A percentile compares a stretch with the other conserved stretches of the same genome.
Evolutionary conservation across 2,329 filamentous ascomycete species (phyloP).

Genomic region (Fusarium fracticaudum): DNA sequence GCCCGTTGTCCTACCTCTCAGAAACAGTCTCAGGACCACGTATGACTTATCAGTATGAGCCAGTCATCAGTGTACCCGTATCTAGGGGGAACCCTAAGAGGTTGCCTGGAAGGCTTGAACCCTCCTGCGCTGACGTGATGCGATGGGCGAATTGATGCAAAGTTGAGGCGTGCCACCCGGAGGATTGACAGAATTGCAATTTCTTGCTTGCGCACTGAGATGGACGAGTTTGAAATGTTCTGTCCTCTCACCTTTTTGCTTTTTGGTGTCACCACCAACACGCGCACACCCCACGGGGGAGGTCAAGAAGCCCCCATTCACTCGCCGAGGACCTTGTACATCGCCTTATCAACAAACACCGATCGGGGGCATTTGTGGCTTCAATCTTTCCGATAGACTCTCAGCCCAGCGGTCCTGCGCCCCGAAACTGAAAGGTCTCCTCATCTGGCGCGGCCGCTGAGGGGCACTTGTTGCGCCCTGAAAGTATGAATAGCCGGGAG

Average conservation of each 20-base stretch:
- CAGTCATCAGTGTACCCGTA: constrained; percentile 10
- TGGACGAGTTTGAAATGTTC: not conserved
- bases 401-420: constrained; percentile 1
- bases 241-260: constrained; percentile 1
- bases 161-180: constrained; percentile 24
- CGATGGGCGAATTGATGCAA: not conserved
- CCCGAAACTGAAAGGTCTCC: constrained; percentile 15
- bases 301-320: constrained; percentile 3
- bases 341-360: constrained; percentile 9
- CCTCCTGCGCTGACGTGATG: constrained; percentile 32
- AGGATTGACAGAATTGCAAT: not conserved
- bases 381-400: constrained; percentile 29
- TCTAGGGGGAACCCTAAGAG: not conserved
- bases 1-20: constrained; percentile 22
- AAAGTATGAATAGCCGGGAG: not conserved
- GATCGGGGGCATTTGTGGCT: constrained; percentile 11
- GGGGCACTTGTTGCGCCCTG: constrained; percentile 9
- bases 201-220: not conserved
- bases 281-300: constrained; percentile 21
- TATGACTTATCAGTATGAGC: not conserved
- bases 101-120: constrained; percentile 10
- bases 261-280: constrained; percentile 27
- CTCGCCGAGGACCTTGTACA: constrained; percentile 2
- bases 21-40: constrained; percentile 6
- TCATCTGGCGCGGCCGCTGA: constrained; percentile 5